Evolutionary conservation across 805 yeast genomes (phyloP).

Genomic region (Metschnikowia peoriensis): DNA sequence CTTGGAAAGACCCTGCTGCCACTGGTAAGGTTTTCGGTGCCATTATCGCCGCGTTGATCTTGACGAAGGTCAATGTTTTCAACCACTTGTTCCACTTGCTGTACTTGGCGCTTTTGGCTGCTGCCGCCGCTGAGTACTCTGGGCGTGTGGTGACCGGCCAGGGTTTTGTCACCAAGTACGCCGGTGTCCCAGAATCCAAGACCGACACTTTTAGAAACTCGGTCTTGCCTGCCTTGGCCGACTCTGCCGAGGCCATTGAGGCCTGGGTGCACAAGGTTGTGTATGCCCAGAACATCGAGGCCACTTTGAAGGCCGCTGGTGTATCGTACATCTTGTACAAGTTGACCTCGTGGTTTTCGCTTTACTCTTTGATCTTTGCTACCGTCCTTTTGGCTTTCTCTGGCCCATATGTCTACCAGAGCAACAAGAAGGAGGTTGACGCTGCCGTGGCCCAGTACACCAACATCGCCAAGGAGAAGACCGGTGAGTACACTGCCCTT

Average conservation of each 20-base stretch:
- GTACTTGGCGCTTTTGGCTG: slow-evolving; percentile 54
- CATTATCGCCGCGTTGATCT: slow-evolving; percentile 51
- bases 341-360: slow-evolving; percentile 71
- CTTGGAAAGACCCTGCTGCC: slow-evolving; percentile 74
- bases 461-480: slow-evolving; percentile 49
- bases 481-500: slow-evolving; percentile 38
- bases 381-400: slow-evolving; percentile 65
- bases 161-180: slow-evolving; percentile 78
- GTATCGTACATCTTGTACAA: slow-evolving; percentile 62
- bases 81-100: slow-evolving; percentile 59
- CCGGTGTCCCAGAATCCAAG: slow-evolving; percentile 49
- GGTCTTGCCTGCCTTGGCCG: slow-evolving; percentile 42
- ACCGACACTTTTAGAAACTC: slow-evolving; percentile 37
- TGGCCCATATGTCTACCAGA: slow-evolving; percentile 69
- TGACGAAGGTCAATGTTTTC: slow-evolving; percentile 63
- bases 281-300: slow-evolving; percentile 67
- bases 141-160: slow-evolving; percentile 72
- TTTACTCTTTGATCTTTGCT: slow-evolving; percentile 62
- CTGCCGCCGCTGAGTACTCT: slow-evolving; percentile 75
- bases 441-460: slow-evolving; percentile 49
- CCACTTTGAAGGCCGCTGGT: slow-evolving; percentile 72
- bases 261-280: slow-evolving; percentile 52
- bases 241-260: slow-evolving; percentile 52
- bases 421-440: slow-evolving; percentile 77
- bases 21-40: slow-evolving; percentile 77